These are phyloP conservation scores for Aspergillus awamori DNA, from an alignment of 2,329 filamentous ascomycete species.

Conservation along the genomic window DNA sequence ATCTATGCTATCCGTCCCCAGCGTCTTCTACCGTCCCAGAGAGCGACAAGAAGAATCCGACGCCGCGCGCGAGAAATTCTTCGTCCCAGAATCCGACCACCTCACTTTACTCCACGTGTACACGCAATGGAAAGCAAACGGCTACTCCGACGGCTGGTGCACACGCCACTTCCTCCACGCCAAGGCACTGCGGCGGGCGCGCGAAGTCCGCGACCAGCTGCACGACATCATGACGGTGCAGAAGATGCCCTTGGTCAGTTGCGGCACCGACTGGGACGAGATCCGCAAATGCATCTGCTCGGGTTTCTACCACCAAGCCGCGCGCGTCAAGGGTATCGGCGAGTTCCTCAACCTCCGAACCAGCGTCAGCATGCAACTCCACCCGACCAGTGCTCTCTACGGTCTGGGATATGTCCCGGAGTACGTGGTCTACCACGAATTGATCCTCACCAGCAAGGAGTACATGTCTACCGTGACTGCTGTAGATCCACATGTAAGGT, in stretches of 20 bases:
- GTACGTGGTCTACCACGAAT: slow-evolving; percentile 96
- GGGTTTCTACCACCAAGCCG: slow-evolving; percentile 97
- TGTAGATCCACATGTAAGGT: slow-evolving; percentile 77
- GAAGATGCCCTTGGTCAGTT: slow-evolving; percentile 83
- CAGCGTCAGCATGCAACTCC: slow-evolving; percentile 88
- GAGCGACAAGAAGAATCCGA: slow-evolving; percentile 97
- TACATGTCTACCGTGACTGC: slow-evolving; percentile 98
- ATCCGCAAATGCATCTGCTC: slow-evolving; percentile 96
- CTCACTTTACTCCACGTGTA: slow-evolving; percentile 95
- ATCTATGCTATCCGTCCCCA: slow-evolving; percentile 95
- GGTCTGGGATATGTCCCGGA: slow-evolving; percentile 92
- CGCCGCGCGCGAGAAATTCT: slow-evolving; percentile 94
- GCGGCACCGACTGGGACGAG: slow-evolving; percentile 95
- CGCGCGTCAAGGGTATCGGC: slow-evolving; percentile 91
- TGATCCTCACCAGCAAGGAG: slow-evolving; percentile 94
- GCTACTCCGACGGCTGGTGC: slow-evolving; percentile 89
- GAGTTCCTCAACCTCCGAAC: slow-evolving; percentile 97
- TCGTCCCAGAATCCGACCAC: slow-evolving; percentile 96
- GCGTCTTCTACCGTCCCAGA: slow-evolving; percentile 94
- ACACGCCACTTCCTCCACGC: slow-evolving; percentile 89
- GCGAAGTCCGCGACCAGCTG: slow-evolving; percentile 92
- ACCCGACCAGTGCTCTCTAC: slow-evolving; percentile 91
- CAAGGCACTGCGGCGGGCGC: slow-evolving; percentile 88
- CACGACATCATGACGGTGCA: slow-evolving; percentile 92
- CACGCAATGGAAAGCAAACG: slow-evolving; percentile 90